Evolutionary conservation across 73 alveolate species (phyloP).

Genomic region (Paramecium biaurelia): DNA sequence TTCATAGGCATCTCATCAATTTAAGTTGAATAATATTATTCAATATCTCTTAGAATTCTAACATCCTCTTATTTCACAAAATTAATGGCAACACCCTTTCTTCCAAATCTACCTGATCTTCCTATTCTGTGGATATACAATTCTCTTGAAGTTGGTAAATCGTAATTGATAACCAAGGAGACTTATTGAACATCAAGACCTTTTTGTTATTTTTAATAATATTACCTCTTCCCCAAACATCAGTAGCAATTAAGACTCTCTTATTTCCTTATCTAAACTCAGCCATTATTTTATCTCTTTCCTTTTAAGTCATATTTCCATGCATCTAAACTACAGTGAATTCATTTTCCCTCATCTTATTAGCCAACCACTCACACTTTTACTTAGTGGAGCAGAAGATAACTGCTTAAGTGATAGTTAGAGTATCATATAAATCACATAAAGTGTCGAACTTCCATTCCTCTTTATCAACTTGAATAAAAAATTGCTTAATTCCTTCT

Average conservation of each 20-base stretch:
- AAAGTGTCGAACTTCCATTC: slow-evolving; percentile 94
- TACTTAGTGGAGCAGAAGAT: slow-evolving; percentile 92
- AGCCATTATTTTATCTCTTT: slow-evolving; percentile 96
- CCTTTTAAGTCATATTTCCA: slow-evolving; percentile 96
- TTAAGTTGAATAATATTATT: slow-evolving; percentile 97
- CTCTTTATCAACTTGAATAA: slow-evolving; percentile 92
- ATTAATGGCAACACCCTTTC: slow-evolving; percentile 99
- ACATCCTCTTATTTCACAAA: slow-evolving; percentile 97
- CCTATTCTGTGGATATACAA: slow-evolving; percentile 98
- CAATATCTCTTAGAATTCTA: slow-evolving; percentile 96
- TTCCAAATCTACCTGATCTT: slow-evolving; percentile 99
- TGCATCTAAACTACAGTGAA: slow-evolving; percentile 95
- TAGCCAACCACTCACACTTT: slow-evolving; percentile 96
- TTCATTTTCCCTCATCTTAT: slow-evolving; percentile 93
- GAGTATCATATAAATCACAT: slow-evolving; percentile 95
- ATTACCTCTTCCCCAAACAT: slow-evolving; percentile 97
- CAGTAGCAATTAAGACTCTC: slow-evolving; percentile 87
- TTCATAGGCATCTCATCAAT: slow-evolving; percentile 99
- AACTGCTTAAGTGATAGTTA: slow-evolving; percentile 95
- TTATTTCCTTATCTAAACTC: slow-evolving; percentile 84
- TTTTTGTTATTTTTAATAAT: neutral
- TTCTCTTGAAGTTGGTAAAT: slow-evolving; percentile 95
- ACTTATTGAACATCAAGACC: slow-evolving; percentile 98
- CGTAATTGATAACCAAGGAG: slow-evolving; percentile 94
- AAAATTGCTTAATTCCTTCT: slow-evolving; percentile 98